Base-by-base conservation (phyloP, 768 basidiomycete species). In the Coprinopsis cinerea region DNA sequence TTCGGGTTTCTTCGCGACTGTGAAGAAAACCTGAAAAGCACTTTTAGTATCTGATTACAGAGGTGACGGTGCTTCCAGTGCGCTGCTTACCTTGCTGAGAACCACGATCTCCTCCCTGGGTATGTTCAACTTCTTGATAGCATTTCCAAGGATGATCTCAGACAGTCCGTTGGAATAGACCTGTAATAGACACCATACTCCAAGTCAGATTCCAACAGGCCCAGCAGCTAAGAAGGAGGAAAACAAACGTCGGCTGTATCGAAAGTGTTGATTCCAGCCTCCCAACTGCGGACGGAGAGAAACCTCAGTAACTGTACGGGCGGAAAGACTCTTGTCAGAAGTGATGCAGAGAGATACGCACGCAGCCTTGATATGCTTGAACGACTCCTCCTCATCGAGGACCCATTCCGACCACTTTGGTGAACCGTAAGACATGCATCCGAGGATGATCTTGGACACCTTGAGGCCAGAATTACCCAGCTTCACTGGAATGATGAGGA, bases 61-160 rank as follows among this genome's bases (percentile, higher is more conserved):
- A 18, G 34, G 17, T 14, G n/a, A 23, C 20, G 6, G 36, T 9
- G 9, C 36, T n/a, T n/a, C n/a, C n/a, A n/a, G 18, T 10, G 36
- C 7, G 18, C 10, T 9, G 18, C 48, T 55, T 48, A 79, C 79
- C 68, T 91, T 90, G 48, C 88, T 88, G 71, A 90, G 75, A 14
- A 91, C 76, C 15, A 91, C 87, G 39, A 89, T 79, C 55, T 83
- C 78, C 13, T 84, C 82, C 1, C 88, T 77, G n/a, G 85, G 85
- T 11, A 87, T 69, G 18, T 80, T 61, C 54, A 78, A 72, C 53
- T 79, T 59, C 57, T 83, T 85, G 67, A 91, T 81, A 2, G 80
- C 85, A 55, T 84, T 82, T 10, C 87, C 87, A 17, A 88, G 69
- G 45, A 88, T 73, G 39, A 76, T 58, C 60, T 90, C 88, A 0